Percentiles rank a stretch among this genome's conserved stretches.
Evolutionary conservation across 768 basidiomycete species (phyloP).

Genomic region (Mycena latifolia): DNA sequence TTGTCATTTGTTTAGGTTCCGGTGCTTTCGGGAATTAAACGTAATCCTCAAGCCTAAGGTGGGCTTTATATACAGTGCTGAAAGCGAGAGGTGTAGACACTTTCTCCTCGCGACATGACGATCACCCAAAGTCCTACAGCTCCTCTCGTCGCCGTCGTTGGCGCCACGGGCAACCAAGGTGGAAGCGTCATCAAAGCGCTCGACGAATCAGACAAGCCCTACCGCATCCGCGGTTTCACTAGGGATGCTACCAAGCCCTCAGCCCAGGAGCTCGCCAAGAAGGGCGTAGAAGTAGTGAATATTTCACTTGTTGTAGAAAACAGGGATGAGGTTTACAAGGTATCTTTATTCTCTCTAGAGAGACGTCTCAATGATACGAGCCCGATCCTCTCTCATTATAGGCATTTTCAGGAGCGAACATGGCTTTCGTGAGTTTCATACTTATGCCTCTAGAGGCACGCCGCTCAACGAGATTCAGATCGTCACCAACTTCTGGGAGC

Average conservation of each 20-base stretch:
- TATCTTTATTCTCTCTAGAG: constrained; percentile 16
- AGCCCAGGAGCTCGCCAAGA: too few relatives aligned
- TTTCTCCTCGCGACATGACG: constrained; percentile 8
- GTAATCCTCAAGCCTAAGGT: too few relatives aligned
- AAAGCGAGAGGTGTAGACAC: too few relatives aligned
- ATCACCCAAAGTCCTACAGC: constrained; percentile 22
- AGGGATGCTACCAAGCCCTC: too few relatives aligned
- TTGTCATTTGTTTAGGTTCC: too few relatives aligned
- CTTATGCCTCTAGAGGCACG: neutral
- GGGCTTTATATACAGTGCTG: too few relatives aligned
- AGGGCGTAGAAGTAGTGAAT: too few relatives aligned
- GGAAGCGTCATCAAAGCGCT: constrained; percentile 24
- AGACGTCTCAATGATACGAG: constrained; percentile 4
- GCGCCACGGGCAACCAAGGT: constrained; percentile 26
- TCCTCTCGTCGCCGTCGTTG: constrained; percentile 25
- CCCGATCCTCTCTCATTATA: neutral
- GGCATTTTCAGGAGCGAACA: constrained; percentile 12
- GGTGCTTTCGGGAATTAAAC: too few relatives aligned
- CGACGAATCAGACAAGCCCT: constrained; percentile 18
- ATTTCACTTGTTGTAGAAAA: too few relatives aligned
- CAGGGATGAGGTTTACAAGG: too few relatives aligned
- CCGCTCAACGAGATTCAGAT: neutral
- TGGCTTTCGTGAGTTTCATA: constrained; percentile 23
- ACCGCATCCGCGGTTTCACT: too few relatives aligned
- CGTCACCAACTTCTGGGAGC: constrained; percentile 30